Conservation (phyloP, 805 yeast species). For the Yamadazyma olivae region DNA sequence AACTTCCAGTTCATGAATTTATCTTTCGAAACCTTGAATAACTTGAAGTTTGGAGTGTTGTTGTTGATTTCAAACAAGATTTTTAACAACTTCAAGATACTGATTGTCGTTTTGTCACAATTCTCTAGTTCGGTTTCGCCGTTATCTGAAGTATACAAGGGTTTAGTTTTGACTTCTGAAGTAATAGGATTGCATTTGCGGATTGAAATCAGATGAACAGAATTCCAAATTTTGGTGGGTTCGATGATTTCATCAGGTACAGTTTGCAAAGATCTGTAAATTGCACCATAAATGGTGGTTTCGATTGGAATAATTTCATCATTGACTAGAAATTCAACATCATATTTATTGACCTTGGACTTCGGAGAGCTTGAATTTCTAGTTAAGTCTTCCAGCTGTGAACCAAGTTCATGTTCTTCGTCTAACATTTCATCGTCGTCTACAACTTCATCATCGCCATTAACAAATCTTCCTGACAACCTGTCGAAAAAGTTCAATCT, state of each 20-base stretch:
- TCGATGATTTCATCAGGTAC: constrained; percentile 40
- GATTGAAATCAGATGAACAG: constrained; percentile 34
- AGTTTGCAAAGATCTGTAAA: constrained; percentile 48
- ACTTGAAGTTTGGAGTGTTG: constrained; percentile 9
- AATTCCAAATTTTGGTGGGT: constrained; percentile 54
- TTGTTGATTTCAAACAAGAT: constrained; percentile 41
- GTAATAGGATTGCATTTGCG: not conserved
- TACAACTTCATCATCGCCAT: not conserved
- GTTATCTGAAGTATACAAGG: constrained; percentile 9
- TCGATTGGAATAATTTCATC: constrained; percentile 59
- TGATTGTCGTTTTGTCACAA: constrained; percentile 28
- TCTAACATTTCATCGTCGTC: constrained; percentile 1
- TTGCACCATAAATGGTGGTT: constrained; percentile 75
- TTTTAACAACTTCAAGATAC: constrained; percentile 48
- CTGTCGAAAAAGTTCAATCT: constrained; percentile 32
- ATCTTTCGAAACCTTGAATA: constrained; percentile 7
- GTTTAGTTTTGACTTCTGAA: constrained; percentile 8
- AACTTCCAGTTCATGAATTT: constrained; percentile 72
- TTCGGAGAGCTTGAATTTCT: not conserved
- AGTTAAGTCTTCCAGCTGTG: constrained; percentile 8
- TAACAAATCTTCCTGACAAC: constrained; percentile 9
- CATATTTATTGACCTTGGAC: constrained; percentile 4
- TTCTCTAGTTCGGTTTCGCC: constrained; percentile 19
- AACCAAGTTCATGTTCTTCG: constrained; percentile 10
- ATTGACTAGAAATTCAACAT: constrained; percentile 54